A percentile compares a stretch with the other conserved stretches of the same genome.
Conservation (phyloP, 1,139 yeast species). For the Geotrichum candidum region DNA sequence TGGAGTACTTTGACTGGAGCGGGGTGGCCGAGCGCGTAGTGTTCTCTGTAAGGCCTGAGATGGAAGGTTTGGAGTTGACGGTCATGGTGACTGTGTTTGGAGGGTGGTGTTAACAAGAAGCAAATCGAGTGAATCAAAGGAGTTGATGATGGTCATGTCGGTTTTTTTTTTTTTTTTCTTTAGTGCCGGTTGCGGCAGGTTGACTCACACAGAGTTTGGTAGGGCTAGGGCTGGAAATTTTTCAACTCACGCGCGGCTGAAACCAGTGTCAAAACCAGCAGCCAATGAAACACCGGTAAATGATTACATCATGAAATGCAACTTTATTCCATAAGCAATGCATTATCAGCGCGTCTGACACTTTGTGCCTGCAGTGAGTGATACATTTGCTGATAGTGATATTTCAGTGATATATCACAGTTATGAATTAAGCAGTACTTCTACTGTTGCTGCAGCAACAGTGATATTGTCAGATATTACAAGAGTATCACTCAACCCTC, state of each 20-base stretch:
- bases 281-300: background rate
- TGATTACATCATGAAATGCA: too few species aligned
- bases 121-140: background rate
- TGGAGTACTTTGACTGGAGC: constrained; percentile 12
- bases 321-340: background rate
- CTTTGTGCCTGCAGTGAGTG: background rate
- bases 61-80: background rate
- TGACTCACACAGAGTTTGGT: background rate
- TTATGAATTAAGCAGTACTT: background rate
- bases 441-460: background rate
- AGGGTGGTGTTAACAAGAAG: background rate
- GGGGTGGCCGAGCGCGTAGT: background rate
- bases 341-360: background rate
- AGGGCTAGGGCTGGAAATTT: background rate
- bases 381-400: background rate
- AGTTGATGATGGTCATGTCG: background rate
- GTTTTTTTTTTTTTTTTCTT: background rate
- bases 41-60: constrained; percentile 22
- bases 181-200: background rate
- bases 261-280: background rate
- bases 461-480: background rate
- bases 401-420: background rate
- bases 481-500: background rate
- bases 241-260: background rate
- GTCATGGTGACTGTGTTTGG: background rate